phyloP scores from a whole-genome alignment of 2,329 filamentous ascomycete genomes.

The Pseudocercospora pini-densiflorae region DNA sequence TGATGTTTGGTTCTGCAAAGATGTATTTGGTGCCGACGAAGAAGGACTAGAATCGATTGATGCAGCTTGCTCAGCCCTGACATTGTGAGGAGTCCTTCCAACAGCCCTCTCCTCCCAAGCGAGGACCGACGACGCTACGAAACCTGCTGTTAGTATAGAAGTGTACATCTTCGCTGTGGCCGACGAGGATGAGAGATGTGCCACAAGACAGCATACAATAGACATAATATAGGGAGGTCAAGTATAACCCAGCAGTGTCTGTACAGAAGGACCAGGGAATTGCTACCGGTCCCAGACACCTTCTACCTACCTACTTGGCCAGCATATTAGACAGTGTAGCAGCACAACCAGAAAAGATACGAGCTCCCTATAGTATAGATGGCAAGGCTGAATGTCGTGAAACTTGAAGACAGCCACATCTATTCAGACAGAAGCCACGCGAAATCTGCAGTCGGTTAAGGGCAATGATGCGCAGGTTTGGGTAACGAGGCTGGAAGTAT shows the following conservation, averaged over 20 bases:
- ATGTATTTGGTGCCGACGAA: neutral
- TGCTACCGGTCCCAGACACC: constrained; percentile 2
- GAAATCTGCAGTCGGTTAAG: neutral
- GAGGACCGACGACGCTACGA: constrained; percentile 8
- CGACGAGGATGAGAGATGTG: neutral
- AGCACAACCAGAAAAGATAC: neutral
- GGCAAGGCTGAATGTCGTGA: constrained; percentile 2
- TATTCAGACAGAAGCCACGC: neutral
- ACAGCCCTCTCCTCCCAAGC: constrained; percentile 2
- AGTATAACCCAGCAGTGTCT: neutral
- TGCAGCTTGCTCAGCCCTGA: neutral
- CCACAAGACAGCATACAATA: neutral
- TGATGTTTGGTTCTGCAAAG: neutral
- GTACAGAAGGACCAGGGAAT: neutral
- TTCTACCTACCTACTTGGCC: neutral
- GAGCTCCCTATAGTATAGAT: neutral
- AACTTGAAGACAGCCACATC: neutral
- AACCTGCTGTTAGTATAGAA: constrained; percentile 8
- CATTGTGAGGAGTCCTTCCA: neutral
- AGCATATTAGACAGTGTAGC: constrained; percentile 7
- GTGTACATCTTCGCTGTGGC: constrained; percentile 7
- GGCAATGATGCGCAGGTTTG: neutral
- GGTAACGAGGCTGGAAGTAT: neutral
- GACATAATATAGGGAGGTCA: constrained; percentile 4
- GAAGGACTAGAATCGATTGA: neutral